Base-by-base conservation (phyloP, 2,329 filamentous ascomycete genomes). In the Ophiostoma tasmaniense region DNA sequence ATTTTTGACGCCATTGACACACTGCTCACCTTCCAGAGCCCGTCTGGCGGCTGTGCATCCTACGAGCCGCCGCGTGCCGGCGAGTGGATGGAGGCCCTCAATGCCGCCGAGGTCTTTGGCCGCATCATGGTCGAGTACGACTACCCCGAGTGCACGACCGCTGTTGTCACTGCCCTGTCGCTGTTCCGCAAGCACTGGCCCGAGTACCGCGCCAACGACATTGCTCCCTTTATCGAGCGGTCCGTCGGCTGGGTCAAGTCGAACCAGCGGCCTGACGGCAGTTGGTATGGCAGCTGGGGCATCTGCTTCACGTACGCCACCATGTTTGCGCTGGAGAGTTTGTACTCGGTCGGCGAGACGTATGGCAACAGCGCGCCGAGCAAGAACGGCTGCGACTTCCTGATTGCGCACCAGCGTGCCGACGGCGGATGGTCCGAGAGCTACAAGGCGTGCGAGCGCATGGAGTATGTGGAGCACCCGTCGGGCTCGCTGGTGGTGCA, bases 81-180 rank as follows among this genome's bases (percentile, higher is more conserved):
- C 11, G 84, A 90, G 73, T 86, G 85, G 73, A 78, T 98, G 73
- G 95, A 99, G 78, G 84, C 89, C 77, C 85, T 99, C 61, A 99
- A 99, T 75, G 94, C 94, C 0, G 95, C 95, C 1, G 95, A 99
- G 77, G 93, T 99, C 0, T 99, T 99, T 78, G 93, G 92, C 17
- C 86, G 89, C 25, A 99, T 99, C 80, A 99, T 99, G 95, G 90
- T 99, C 68, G 94, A 98, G 76, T 99, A 99, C 77, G 92, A 97
- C 77, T 98, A 99, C 76, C 93, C 94, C 0, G 95, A 99, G 78
- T 99, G 95, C 81, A 99, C 95, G 0, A 98, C 95, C 2, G 93
- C 95, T 0, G 92, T 93, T 37, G 90, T 99, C 3, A 97, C 92
- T 1, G 93, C 91, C 0, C 82, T 99, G 25, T 90, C 89, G 4